Conservation (phyloP, 768 basidiomycete species). For the Pleurotus citrinopileatus region DNA sequence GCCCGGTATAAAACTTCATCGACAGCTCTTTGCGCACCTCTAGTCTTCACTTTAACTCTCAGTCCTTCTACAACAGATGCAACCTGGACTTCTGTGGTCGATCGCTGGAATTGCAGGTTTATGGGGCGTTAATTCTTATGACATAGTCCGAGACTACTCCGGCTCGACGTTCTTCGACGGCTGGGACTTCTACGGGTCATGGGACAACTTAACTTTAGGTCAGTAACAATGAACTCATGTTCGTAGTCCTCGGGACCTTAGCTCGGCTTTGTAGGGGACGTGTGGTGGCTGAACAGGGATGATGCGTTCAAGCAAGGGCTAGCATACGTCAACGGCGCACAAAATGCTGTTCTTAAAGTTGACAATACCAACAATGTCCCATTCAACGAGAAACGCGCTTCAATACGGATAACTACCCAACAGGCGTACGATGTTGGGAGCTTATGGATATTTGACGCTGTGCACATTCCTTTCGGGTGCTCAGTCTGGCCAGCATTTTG, state of each 20-base stretch:
- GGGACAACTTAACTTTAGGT: conserved; percentile 43
- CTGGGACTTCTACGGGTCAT: conserved; percentile 47
- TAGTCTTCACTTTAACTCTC: background rate
- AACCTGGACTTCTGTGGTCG: background rate
- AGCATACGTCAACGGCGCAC: conserved; percentile 52
- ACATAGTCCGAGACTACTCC: conserved; percentile 38
- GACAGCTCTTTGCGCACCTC: background rate
- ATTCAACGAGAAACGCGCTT: conserved; percentile 45
- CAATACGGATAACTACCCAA: conserved; percentile 50
- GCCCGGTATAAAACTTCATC: background rate
- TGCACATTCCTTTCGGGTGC: conserved; percentile 56
- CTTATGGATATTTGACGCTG: conserved; percentile 39
- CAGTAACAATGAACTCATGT: background rate
- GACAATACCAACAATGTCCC: conserved; percentile 61
- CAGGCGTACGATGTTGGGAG: conserved; percentile 37
- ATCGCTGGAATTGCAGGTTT: background rate
- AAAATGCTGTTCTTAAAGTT: conserved; percentile 67
- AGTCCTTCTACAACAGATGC: too few species aligned
- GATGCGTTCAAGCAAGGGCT: conserved; percentile 36
- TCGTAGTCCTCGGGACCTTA: background rate
- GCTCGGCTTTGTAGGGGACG: conserved; percentile 38
- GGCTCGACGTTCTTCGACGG: conserved; percentile 46
- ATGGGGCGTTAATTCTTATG: conserved; percentile 20
- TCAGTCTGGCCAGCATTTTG: conserved; percentile 51
- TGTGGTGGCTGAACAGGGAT: conserved; percentile 44